A percentile compares a stretch with the other conserved stretches of the same genome.
Conservation (phyloP, 495 filamentous ascomycete species). For the Aspergillus funiculosus region DNA sequence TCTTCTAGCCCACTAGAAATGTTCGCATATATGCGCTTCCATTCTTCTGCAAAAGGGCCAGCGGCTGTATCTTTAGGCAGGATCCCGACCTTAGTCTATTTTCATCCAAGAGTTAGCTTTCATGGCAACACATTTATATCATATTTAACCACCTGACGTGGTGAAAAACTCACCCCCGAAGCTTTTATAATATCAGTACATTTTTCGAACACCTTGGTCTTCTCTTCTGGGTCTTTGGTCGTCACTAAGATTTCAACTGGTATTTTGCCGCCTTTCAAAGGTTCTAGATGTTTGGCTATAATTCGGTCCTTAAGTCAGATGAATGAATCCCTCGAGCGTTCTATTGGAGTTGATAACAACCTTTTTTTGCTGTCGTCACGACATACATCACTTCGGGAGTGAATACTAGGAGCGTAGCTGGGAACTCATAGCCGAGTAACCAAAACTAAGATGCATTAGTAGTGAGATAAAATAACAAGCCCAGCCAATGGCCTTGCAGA, state of each 20-base stretch:
- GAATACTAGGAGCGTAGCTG: constrained; percentile 86
- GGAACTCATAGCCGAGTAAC: constrained; percentile 98
- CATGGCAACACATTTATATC: background rate
- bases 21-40: constrained; percentile 74
- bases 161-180: constrained; percentile 61
- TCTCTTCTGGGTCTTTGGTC: constrained; percentile 83
- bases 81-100: constrained; percentile 80
- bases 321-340: background rate
- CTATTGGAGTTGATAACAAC: constrained; percentile 38
- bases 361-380: constrained; percentile 96
- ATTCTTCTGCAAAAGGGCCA: constrained; percentile 92
- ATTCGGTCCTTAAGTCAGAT: background rate
- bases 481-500: too few relatives aligned
- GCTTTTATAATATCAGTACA: constrained; percentile 79
- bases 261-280: constrained; percentile 84
- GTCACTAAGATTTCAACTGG: constrained; percentile 83
- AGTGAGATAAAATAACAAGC: background rate
- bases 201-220: constrained; percentile 77
- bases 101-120: background rate
- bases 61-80: constrained; percentile 74
- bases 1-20: constrained; percentile 81
- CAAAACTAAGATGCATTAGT: constrained; percentile 62
- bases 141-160: background rate
- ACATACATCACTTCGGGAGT: constrained; percentile 83
- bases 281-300: constrained; percentile 85